A percentile compares a stretch with the other conserved stretches of the same genome.
Evolutionary conservation across 192 early-diverging fungal species (phyloP).

Genomic region (Obelidium mucronatum): DNA sequence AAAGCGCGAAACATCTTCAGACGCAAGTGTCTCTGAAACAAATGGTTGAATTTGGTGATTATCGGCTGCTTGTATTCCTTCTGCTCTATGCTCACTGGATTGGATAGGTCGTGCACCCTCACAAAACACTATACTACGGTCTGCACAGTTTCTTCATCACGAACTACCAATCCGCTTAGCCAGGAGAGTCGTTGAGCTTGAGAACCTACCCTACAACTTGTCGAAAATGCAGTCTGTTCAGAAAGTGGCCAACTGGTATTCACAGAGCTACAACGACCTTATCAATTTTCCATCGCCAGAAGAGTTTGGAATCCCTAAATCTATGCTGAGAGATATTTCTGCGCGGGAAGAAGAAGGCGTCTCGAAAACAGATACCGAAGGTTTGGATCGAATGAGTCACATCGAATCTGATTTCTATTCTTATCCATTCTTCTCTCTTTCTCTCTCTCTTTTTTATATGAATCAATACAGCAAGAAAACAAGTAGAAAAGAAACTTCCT

Average conservation of each 20-base stretch:
- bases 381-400: background rate
- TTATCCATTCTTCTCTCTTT: background rate
- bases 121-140: constrained; percentile 48
- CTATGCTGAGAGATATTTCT: constrained; percentile 24
- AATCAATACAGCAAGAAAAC: background rate
- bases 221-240: constrained; percentile 89
- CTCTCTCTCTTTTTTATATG: background rate
- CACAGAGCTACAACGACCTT: constrained; percentile 84
- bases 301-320: constrained; percentile 50
- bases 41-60: constrained; percentile 94
- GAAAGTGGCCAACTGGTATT: constrained; percentile 96
- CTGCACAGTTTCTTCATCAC: constrained; percentile 60
- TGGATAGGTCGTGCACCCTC: constrained; percentile 53
- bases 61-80: background rate
- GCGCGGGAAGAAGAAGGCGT: constrained; percentile 7
- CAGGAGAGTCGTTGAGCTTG: constrained; percentile 93
- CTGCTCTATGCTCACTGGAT: background rate
- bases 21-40: constrained; percentile 92
- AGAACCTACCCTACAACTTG: constrained; percentile 84
- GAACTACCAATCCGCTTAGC: constrained; percentile 94
- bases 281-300: constrained; percentile 62
- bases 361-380: constrained; percentile 22
- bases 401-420: background rate
- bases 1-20: constrained; percentile 73
- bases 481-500: background rate